Evolutionary conservation across 257 asterid species (phyloP).

Genomic region (Lycium ferocissimum): DNA sequence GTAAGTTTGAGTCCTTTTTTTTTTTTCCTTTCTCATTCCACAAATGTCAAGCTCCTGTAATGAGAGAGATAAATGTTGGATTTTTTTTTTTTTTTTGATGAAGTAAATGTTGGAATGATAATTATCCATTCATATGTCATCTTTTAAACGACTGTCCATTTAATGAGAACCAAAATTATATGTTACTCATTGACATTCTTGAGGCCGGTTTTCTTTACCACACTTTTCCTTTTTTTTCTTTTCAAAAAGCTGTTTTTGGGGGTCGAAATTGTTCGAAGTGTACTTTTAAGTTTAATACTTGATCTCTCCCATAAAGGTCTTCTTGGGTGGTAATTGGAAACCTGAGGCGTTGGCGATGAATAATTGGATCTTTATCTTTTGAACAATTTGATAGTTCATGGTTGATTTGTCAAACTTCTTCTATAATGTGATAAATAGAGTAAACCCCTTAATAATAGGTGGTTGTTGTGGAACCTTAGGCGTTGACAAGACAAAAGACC

Average conservation of each 20-base stretch:
- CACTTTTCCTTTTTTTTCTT: background rate
- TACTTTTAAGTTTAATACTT: background rate
- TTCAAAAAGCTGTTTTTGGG: background rate
- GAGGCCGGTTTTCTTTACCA: background rate
- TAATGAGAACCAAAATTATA: background rate
- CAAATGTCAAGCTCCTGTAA: background rate
- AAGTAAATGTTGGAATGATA: background rate
- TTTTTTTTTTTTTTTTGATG: too few relatives aligned
- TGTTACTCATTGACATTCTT: background rate
- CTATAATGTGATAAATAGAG: background rate
- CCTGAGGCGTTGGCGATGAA: background rate
- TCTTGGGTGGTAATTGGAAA: background rate
- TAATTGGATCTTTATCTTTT: background rate
- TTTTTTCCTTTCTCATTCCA: background rate
- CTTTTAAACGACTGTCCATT: background rate
- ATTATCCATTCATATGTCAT: background rate
- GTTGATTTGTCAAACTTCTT: constrained; percentile 1
- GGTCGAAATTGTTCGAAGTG: background rate
- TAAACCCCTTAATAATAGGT: background rate
- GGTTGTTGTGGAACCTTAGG: background rate
- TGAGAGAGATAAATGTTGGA: background rate
- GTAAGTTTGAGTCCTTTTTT: background rate
- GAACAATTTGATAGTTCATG: constrained; percentile 6
- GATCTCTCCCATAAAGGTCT: background rate
- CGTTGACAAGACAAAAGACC: background rate